Conservation (phyloP, 1,139 yeast genomes). For the Magnusiomyces tetraspermus region DNA sequence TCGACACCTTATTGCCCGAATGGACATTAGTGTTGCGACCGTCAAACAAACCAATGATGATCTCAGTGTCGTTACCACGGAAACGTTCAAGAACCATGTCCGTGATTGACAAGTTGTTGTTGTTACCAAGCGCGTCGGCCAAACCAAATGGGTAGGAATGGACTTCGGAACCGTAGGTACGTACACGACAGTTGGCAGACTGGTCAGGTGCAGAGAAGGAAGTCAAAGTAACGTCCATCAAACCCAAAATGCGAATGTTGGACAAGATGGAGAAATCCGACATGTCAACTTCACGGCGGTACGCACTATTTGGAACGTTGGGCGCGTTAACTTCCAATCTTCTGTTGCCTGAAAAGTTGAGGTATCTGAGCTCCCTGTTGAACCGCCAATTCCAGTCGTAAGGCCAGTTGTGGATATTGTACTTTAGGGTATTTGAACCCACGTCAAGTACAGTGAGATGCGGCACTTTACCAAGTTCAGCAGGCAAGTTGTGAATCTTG, state of each 20-base stretch:
- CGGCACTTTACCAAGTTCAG: conserved; percentile 66
- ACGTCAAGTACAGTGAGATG: conserved; percentile 71
- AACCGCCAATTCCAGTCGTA: conserved; percentile 98
- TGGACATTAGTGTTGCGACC: conserved; percentile 50
- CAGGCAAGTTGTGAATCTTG: conserved; percentile 77
- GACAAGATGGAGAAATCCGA: conserved; percentile 73
- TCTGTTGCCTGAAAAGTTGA: conserved; percentile 88
- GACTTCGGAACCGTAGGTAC: conserved; percentile 84
- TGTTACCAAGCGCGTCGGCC: conserved; percentile 72
- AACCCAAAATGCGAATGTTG: conserved; percentile 64
- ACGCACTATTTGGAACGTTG: conserved; percentile 34
- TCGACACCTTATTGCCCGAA: conserved; percentile 52
- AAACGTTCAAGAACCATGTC: conserved; percentile 85
- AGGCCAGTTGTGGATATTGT: conserved; percentile 88
- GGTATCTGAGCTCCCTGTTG: conserved; percentile 63
- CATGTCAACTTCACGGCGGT: conserved; percentile 36
- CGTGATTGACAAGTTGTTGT: conserved; percentile 59
- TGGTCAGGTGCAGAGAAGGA: conserved; percentile 83
- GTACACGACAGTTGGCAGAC: conserved; percentile 67
- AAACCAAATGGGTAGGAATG: conserved; percentile 81
- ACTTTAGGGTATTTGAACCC: conserved; percentile 82
- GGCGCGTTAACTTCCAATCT: conserved; percentile 75
- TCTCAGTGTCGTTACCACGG: conserved; percentile 67
- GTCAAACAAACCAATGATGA: conserved; percentile 75
- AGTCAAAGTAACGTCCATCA: conserved; percentile 91